Conservation (phyloP, 2,329 filamentous ascomycete species). For the Zopfia rhizophila region DNA sequence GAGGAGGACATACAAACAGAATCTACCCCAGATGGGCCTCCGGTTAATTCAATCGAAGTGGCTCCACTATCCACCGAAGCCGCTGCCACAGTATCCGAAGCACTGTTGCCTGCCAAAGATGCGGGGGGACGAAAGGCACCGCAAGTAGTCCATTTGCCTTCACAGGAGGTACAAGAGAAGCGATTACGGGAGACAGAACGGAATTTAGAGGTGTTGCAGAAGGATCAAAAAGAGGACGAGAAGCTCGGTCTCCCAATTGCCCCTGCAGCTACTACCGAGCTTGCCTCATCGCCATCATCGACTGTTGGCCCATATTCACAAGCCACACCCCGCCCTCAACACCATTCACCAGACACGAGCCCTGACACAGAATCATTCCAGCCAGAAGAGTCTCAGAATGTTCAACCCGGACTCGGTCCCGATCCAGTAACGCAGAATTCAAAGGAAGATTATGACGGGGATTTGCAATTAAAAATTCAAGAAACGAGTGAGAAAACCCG, state of each 20-base stretch:
- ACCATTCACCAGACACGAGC: conserved; percentile 78
- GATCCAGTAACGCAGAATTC: conserved; percentile 51
- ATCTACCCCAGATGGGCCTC: conserved; percentile 25
- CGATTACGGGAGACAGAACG: conserved; percentile 54
- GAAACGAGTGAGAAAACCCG: conserved; percentile 55
- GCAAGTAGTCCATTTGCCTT: conserved; percentile 59
- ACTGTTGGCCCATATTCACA: conserved; percentile 76
- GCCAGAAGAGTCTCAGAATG: conserved; percentile 40
- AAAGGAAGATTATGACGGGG: conserved; percentile 65
- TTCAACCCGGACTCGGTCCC: conserved; percentile 43
- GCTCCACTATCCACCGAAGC: conserved; percentile 49
- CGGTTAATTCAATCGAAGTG: conserved; percentile 34
- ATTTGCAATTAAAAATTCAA: conserved; percentile 61
- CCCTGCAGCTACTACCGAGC: conserved; percentile 36
- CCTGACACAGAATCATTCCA: conserved; percentile 69
- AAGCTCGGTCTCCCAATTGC: conserved; percentile 40
- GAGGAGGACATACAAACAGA: conserved; percentile 15
- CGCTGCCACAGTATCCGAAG: conserved; percentile 37
- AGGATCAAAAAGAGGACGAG: conserved; percentile 51
- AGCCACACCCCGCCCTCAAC: conserved; percentile 75
- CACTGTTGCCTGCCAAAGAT: conserved; percentile 19
- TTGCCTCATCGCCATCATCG: conserved; percentile 67
- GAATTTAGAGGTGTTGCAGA: conserved; percentile 50
- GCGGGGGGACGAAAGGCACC: conserved; percentile 33
- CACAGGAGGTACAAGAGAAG: conserved; percentile 62